Conservation (phyloP, 2,329 filamentous ascomycete genomes). For the Cordyceps cateniannulata region DNA sequence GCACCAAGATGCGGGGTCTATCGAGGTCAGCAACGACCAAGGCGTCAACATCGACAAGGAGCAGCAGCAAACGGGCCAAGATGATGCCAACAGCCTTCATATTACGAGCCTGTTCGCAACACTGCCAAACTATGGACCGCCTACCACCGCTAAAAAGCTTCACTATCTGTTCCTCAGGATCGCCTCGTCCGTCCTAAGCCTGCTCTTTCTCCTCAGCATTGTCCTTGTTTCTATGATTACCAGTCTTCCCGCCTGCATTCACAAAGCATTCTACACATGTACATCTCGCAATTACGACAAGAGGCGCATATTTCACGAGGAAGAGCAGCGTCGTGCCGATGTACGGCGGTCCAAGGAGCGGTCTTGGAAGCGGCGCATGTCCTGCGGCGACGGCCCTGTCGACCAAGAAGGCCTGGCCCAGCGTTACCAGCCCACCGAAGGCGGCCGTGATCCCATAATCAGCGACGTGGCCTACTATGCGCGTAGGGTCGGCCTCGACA, state of each 20-base stretch:
- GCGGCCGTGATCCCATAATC: slow-evolving; percentile 69
- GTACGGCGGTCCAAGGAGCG: slow-evolving; percentile 51
- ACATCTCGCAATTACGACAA: slow-evolving; percentile 54
- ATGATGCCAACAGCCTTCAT: background rate
- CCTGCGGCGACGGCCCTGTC: slow-evolving; percentile 25
- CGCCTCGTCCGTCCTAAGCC: slow-evolving; percentile 68
- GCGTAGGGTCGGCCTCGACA: slow-evolving; percentile 76
- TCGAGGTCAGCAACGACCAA: background rate
- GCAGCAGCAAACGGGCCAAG: background rate
- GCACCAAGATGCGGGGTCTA: background rate
- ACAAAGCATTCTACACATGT: slow-evolving; percentile 44
- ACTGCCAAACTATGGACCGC: slow-evolving; percentile 70
- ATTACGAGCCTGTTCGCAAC: slow-evolving; percentile 4
- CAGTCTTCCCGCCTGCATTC: slow-evolving; percentile 48
- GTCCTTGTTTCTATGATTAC: slow-evolving; percentile 68
- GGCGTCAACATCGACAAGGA: background rate
- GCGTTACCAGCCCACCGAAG: slow-evolving; percentile 69
- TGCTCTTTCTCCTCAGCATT: slow-evolving; percentile 70
- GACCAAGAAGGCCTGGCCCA: slow-evolving; percentile 39
- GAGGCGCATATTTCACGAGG: slow-evolving; percentile 61
- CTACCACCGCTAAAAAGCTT: slow-evolving; percentile 56
- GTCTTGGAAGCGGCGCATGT: slow-evolving; percentile 51
- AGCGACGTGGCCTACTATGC: slow-evolving; percentile 85
- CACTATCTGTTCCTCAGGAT: slow-evolving; percentile 60
- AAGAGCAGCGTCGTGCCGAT: slow-evolving; percentile 58